Evolutionary conservation across 2,329 filamentous ascomycete genomes (phyloP).

Genomic region (Fusarium torulosum): DNA sequence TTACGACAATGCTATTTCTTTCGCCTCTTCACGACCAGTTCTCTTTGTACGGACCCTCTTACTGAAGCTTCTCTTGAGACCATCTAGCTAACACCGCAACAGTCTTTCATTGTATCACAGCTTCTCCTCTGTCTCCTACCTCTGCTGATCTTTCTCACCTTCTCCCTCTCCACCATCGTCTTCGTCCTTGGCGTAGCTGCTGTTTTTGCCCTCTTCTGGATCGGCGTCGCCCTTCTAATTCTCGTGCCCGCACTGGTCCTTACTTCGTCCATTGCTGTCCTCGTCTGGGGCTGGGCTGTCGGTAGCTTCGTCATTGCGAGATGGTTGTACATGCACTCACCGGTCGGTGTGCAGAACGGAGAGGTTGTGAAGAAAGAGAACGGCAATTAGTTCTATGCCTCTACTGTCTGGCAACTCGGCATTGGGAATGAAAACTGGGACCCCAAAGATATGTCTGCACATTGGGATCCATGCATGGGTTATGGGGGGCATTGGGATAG

Average conservation of each 20-base stretch:
- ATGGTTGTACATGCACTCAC: slow-evolving; percentile 59
- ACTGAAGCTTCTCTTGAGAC: neutral
- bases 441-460: slow-evolving; percentile 28
- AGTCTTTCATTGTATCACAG: slow-evolving; percentile 78
- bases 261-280: slow-evolving; percentile 70
- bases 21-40: slow-evolving; percentile 74
- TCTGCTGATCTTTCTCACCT: slow-evolving; percentile 75
- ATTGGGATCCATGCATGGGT: slow-evolving; percentile 23
- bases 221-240: slow-evolving; percentile 74
- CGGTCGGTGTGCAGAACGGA: slow-evolving; percentile 43
- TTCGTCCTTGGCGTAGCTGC: slow-evolving; percentile 73
- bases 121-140: slow-evolving; percentile 75
- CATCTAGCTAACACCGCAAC: neutral
- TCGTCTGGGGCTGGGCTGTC: slow-evolving; percentile 76
- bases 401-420: slow-evolving; percentile 15
- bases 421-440: slow-evolving; percentile 19
- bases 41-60: slow-evolving; percentile 69
- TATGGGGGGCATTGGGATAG: slow-evolving; percentile 6
- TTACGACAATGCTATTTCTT: slow-evolving; percentile 64
- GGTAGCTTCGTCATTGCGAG: slow-evolving; percentile 66
- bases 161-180: slow-evolving; percentile 71
- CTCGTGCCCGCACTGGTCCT: slow-evolving; percentile 77
- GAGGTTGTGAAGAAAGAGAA: slow-evolving; percentile 45
- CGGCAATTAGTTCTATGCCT: slow-evolving; percentile 27
- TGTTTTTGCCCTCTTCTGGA: slow-evolving; percentile 75